Percentiles rank a stretch among this genome's conserved stretches.
Evolutionary conservation across 2,329 filamentous ascomycete species (phyloP).

Genomic region (Chrysoporthe deuterocubensis): DNA sequence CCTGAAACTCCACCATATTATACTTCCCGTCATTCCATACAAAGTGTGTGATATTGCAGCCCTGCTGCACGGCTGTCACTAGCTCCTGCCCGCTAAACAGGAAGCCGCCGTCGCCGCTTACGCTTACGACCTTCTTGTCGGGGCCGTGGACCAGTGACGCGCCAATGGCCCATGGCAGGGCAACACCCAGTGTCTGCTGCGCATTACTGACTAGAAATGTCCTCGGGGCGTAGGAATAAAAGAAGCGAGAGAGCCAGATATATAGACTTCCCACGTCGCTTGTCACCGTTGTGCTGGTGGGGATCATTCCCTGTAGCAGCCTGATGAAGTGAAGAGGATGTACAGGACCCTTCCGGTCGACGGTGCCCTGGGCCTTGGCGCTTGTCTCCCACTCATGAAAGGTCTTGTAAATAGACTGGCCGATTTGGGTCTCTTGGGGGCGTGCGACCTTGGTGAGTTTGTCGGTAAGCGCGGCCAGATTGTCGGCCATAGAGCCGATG

Average conservation of each 20-base stretch:
- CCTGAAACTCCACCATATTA: slow-evolving; percentile 57
- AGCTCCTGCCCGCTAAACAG: slow-evolving; percentile 53
- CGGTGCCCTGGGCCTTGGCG: slow-evolving; percentile 32
- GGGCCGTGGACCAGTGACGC: slow-evolving; percentile 47
- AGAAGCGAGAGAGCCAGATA: slow-evolving; percentile 52
- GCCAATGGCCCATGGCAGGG: slow-evolving; percentile 52
- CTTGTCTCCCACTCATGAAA: slow-evolving; percentile 41
- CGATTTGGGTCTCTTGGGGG: slow-evolving; percentile 42
- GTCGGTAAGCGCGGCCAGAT: slow-evolving; percentile 42
- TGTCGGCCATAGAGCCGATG: slow-evolving; percentile 47
- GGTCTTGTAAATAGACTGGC: slow-evolving; percentile 40
- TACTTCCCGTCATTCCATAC: slow-evolving; percentile 54
- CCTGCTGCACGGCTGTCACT: slow-evolving; percentile 49
- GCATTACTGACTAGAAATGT: slow-evolving; percentile 51
- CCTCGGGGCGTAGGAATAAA: slow-evolving; percentile 48
- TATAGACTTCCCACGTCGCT: slow-evolving; percentile 53
- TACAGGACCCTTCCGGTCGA: slow-evolving; percentile 36
- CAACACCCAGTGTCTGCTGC: slow-evolving; percentile 53
- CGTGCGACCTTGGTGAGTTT: slow-evolving; percentile 39
- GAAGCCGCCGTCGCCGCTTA: slow-evolving; percentile 53
- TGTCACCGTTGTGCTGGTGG: slow-evolving; percentile 46
- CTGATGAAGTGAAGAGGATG: slow-evolving; percentile 52
- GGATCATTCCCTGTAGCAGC: slow-evolving; percentile 45
- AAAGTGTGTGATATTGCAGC: slow-evolving; percentile 54
- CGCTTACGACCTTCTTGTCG: slow-evolving; percentile 47